Evolutionary conservation across 2,329 filamentous ascomycete genomes (phyloP).

Genomic region (Dactylonectria estremocensis): DNA sequence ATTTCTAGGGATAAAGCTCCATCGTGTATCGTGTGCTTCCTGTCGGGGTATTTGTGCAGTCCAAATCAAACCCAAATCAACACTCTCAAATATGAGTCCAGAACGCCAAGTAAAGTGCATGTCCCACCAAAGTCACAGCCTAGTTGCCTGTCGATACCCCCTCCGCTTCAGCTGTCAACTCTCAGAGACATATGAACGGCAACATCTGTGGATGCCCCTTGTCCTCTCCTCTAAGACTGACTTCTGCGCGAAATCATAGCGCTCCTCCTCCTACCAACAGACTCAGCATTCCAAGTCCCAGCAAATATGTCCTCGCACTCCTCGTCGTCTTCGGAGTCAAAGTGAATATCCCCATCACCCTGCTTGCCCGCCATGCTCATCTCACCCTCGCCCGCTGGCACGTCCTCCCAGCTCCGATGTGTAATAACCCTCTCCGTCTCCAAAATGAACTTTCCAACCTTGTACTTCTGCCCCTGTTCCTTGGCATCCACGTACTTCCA

Average conservation of each 20-base stretch:
- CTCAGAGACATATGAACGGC: neutral
- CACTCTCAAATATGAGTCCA: slow-evolving; percentile 29
- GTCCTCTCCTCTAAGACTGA: slow-evolving; percentile 31
- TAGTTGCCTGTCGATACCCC: neutral
- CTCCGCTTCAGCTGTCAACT: neutral
- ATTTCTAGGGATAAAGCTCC: slow-evolving; percentile 27
- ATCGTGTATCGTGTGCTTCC: slow-evolving; percentile 19
- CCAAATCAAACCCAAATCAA: slow-evolving; percentile 16
- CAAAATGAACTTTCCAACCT: slow-evolving; percentile 78
- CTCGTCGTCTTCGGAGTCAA: slow-evolving; percentile 76
- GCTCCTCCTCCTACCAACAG: slow-evolving; percentile 63
- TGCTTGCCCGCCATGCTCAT: slow-evolving; percentile 27
- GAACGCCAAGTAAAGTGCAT: slow-evolving; percentile 40
- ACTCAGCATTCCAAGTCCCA: slow-evolving; percentile 72
- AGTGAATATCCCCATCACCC: slow-evolving; percentile 59
- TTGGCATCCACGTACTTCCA: slow-evolving; percentile 79
- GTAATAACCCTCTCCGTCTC: slow-evolving; percentile 72
- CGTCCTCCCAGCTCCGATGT: slow-evolving; percentile 66
- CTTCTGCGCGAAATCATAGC: slow-evolving; percentile 53
- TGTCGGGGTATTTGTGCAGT: slow-evolving; percentile 41
- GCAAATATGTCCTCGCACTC: slow-evolving; percentile 78
- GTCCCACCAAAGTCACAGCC: slow-evolving; percentile 8
- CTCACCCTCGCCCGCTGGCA: slow-evolving; percentile 34
- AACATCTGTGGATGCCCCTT: slow-evolving; percentile 12
- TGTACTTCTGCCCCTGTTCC: slow-evolving; percentile 74